Evolutionary conservation across 768 basidiomycete species (phyloP).

Genomic region (Dioszegia crocea): DNA sequence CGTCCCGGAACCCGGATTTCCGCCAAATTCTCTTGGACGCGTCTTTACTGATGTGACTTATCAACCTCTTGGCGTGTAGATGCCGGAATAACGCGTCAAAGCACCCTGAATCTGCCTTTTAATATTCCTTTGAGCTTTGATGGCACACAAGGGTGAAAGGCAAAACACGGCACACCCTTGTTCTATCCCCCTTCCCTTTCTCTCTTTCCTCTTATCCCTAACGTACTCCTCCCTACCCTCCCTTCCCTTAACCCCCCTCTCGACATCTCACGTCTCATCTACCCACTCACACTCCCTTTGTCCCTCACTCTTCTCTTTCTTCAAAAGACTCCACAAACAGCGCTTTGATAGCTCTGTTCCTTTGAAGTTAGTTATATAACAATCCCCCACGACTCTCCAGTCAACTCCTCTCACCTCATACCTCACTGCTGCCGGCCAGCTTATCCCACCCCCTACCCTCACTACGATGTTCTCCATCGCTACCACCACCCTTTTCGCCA

Average conservation of each 20-base stretch:
- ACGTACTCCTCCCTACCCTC: neutral
- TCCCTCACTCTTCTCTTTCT: neutral
- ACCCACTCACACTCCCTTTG: neutral
- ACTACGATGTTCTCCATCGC: slow-evolving; percentile 18
- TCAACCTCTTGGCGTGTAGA: too few species aligned
- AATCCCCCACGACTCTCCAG: neutral
- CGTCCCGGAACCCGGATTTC: too few species aligned
- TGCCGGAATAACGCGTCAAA: slow-evolving; percentile 50
- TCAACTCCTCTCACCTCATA: neutral
- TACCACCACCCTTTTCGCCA: slow-evolving; percentile 11
- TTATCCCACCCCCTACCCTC: neutral
- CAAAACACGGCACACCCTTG: too few species aligned
- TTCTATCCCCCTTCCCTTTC: slow-evolving; percentile 2
- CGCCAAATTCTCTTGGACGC: too few species aligned
- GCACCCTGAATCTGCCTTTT: slow-evolving; percentile 82
- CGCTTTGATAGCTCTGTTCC: neutral
- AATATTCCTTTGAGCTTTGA: neutral
- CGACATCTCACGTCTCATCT: neutral
- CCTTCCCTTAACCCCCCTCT: slow-evolving; percentile 1
- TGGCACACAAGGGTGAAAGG: too few species aligned
- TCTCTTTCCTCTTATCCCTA: slow-evolving; percentile 5
- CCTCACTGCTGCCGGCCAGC: neutral
- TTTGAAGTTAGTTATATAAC: neutral
- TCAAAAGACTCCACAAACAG: neutral
- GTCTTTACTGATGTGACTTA: too few species aligned